Conservation (phyloP, 768 basidiomycete genomes). For the Pulveroboletus frians region DNA sequence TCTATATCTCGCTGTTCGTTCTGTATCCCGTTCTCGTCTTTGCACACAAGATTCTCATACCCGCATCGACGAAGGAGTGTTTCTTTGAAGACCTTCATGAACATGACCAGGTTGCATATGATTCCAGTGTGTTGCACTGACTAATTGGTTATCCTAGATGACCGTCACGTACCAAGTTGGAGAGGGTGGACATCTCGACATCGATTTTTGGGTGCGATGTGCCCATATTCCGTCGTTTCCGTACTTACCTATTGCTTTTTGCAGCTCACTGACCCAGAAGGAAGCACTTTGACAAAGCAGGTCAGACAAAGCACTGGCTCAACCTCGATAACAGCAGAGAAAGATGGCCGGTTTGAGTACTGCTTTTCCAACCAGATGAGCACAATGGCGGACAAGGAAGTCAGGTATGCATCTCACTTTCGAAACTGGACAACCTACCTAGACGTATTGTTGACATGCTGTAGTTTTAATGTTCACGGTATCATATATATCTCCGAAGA, state of each 20-base stretch:
- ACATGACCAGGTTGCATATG: conserved; percentile 70
- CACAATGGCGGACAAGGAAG: conserved; percentile 89
- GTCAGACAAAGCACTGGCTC: conserved; percentile 87
- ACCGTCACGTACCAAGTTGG: conserved; percentile 99
- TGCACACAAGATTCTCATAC: conserved; percentile 69
- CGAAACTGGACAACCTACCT: background rate
- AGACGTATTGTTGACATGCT: background rate
- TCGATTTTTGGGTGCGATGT: conserved; percentile 85
- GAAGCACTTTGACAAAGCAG: conserved; percentile 66
- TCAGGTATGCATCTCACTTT: conserved; percentile 53
- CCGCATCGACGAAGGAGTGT: conserved; percentile 83
- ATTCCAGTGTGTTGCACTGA: background rate
- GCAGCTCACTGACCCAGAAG: conserved; percentile 79
- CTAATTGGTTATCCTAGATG: conserved; percentile 56
- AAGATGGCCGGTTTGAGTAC: conserved; percentile 86
- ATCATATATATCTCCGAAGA: conserved; percentile 91
- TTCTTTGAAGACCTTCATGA: conserved; percentile 93
- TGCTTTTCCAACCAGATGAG: conserved; percentile 99
- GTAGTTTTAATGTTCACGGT: conserved; percentile 96
- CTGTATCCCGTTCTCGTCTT: conserved; percentile 35
- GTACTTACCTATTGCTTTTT: conserved; percentile 7
- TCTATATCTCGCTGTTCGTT: conserved; percentile 38
- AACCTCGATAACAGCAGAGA: conserved; percentile 78
- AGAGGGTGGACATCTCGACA: conserved; percentile 93
- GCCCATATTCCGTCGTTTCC: background rate